These are phyloP conservation scores for Raffaelea arxii DNA, from an alignment of 2,329 filamentous ascomycete genomes.

Conservation along the genomic window DNA sequence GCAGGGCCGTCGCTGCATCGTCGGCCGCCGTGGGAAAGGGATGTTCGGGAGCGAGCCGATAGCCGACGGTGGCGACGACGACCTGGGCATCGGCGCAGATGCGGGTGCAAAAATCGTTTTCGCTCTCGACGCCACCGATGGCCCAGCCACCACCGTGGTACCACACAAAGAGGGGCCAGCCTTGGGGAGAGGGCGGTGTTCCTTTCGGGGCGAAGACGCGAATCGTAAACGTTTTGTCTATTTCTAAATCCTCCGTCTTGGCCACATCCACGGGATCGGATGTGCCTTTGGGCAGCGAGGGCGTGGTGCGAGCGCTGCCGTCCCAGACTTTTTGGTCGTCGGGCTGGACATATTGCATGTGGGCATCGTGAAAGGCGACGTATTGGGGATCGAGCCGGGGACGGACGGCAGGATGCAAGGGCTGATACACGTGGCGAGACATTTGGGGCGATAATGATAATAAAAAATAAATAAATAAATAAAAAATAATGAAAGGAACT, in stretches of 20 bases:
- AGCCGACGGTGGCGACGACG: conserved; percentile 8
- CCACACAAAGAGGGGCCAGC: conserved; percentile 29
- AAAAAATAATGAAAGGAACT: neutral
- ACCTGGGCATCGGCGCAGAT: conserved; percentile 14
- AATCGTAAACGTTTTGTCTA: conserved; percentile 18
- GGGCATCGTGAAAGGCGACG: conserved; percentile 25
- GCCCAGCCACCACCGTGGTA: conserved; percentile 31
- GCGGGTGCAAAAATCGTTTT: conserved; percentile 23
- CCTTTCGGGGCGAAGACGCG: conserved; percentile 23
- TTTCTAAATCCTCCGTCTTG: conserved; percentile 16
- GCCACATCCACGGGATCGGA: conserved; percentile 18
- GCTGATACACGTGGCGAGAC: conserved; percentile 14
- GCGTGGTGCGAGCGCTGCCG: conserved; percentile 17
- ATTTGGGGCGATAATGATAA: neutral
- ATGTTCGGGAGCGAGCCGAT: conserved; percentile 43
- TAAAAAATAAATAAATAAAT: neutral
- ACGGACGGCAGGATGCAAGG: conserved; percentile 23
- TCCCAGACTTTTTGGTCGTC: conserved; percentile 25
- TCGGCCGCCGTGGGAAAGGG: conserved; percentile 47
- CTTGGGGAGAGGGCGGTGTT: conserved; percentile 13
- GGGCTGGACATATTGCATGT: conserved; percentile 25
- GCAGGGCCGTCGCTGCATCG: conserved; percentile 45
- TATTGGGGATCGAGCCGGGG: conserved; percentile 26
- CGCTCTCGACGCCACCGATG: conserved; percentile 23
- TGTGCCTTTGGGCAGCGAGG: conserved; percentile 15